Evolutionary conservation across 345 rosid species (phyloP).

Genomic region (Durio zibethinus): DNA sequence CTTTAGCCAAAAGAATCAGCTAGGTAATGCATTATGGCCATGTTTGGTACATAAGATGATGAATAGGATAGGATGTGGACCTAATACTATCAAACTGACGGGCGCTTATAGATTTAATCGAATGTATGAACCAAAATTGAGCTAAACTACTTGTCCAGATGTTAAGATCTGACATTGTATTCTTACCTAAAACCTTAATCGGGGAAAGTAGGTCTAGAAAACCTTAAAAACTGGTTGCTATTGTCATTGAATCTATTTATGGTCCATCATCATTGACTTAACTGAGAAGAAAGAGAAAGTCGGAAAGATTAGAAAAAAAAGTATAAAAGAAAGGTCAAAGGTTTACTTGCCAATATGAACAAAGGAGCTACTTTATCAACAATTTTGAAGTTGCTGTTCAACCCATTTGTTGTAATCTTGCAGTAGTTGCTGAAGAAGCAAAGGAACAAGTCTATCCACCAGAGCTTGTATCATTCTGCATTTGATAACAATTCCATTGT

Average conservation of each 20-base stretch:
- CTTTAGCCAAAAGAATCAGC: background rate
- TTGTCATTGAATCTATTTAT: no score
- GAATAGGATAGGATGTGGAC: no score
- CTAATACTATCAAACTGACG: no score
- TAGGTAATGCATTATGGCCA: background rate
- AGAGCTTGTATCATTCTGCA: conserved; percentile 80
- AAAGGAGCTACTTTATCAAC: background rate
- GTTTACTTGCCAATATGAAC: background rate
- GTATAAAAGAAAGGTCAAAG: background rate
- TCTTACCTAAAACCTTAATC: background rate
- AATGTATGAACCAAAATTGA: no score
- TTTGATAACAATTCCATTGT: conserved; percentile 13
- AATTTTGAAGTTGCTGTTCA: conserved; percentile 16
- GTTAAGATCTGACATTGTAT: background rate
- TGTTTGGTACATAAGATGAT: no score
- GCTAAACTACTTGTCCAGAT: no score
- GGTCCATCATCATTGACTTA: background rate
- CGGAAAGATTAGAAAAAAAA: no score
- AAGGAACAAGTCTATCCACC: conserved; percentile 65
- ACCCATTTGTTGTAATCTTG: conserved; percentile 62
- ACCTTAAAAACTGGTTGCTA: background rate
- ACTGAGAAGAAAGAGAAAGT: no score
- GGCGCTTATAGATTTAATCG: no score
- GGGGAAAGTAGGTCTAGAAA: no score
- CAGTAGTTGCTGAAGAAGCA: conserved; percentile 56